These are phyloP conservation scores for Pythium inflatum DNA, from an alignment of 352 stramenopile species.

Conservation along the genomic window DNA sequence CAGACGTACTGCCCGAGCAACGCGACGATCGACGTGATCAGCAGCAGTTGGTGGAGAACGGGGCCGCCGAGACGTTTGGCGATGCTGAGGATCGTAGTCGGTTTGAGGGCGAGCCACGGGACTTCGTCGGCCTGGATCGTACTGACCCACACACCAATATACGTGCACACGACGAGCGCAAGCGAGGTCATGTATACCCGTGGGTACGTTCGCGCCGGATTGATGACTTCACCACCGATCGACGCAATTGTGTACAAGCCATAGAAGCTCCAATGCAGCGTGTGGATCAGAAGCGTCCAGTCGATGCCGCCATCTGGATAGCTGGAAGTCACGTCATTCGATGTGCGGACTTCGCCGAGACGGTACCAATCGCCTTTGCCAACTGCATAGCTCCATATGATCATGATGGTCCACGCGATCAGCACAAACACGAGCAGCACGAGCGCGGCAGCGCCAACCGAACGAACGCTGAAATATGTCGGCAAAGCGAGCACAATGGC, in stretches of 20 bases:
- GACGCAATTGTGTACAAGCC: slow-evolving; percentile 83
- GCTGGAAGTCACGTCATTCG: slow-evolving; percentile 46
- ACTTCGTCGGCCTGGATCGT: slow-evolving; percentile 17
- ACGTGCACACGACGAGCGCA: slow-evolving; percentile 54
- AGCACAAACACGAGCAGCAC: slow-evolving; percentile 77
- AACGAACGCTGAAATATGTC: slow-evolving; percentile 44
- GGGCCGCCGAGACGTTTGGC: slow-evolving; percentile 49
- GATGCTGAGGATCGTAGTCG: not conserved
- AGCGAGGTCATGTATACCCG: slow-evolving; percentile 76
- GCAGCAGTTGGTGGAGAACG: slow-evolving; percentile 66
- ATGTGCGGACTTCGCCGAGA: not conserved
- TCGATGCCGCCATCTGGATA: slow-evolving; percentile 38
- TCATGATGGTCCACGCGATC: slow-evolving; percentile 61
- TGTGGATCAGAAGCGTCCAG: slow-evolving; percentile 87
- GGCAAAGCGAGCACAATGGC: slow-evolving; percentile 36
- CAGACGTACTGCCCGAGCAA: slow-evolving; percentile 80
- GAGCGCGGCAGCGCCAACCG: slow-evolving; percentile 66
- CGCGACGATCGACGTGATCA: slow-evolving; percentile 43
- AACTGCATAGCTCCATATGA: not conserved
- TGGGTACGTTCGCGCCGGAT: slow-evolving; percentile 46
- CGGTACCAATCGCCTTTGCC: not conserved
- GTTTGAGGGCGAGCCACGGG: slow-evolving; percentile 7
- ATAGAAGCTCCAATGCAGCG: slow-evolving; percentile 95
- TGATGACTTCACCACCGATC: slow-evolving; percentile 85
- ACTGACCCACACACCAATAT: slow-evolving; percentile 22